Evolutionary conservation across 768 basidiomycete species (phyloP), one percentile per base, ranked within the genome.

Genomic region (Crucibulum laeve): DNA sequence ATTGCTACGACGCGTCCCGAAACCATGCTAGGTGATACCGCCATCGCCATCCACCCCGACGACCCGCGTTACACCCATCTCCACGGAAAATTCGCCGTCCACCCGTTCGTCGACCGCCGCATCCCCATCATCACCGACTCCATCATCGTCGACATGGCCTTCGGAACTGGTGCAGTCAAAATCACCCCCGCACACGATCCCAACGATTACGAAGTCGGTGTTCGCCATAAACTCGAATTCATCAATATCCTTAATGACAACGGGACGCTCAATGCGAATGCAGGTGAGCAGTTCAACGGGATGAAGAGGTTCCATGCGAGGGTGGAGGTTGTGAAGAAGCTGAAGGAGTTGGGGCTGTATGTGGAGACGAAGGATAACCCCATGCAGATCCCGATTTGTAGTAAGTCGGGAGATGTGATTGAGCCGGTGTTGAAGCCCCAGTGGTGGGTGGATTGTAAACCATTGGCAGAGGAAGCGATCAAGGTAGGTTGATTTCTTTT

Each of bases 161-260:
- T 98, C 53, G 96, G 96, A 26, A 99, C 96, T 23, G 96, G 96
- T 60, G 96, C 95, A 1, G 95, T 98, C 40, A 98, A 99, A 71
- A 97, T 98, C 56, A 98, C 96, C 0, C 96, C 96, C 13, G 96
- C 95, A 0, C 96, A 98, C 58, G 96, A 98, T 61, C 88, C 84
- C 13, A 94, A 94, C 58, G 95, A 98, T 74, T 98, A 95, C 63
- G 91, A 92, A 51, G 92, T 93, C 51, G 96, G 92, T 7, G 58
- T 81, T 55, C 70, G 95, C 32, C 91, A 98, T 59, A 80, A 84
- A 10, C 73, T 99, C 17, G 83, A 88, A 36, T 95, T 96, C 59
- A 85, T 99, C 68, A 97, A 87, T 55, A 86, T 98, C 50, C 61
- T 98, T 55, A 96, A 96, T 56, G 95, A 98, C 53, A 91, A 99